A percentile compares a stretch with the other conserved stretches of the same genome.
Conservation (phyloP, 2,329 filamentous ascomycete species). For the Claviceps humidiphila region DNA sequence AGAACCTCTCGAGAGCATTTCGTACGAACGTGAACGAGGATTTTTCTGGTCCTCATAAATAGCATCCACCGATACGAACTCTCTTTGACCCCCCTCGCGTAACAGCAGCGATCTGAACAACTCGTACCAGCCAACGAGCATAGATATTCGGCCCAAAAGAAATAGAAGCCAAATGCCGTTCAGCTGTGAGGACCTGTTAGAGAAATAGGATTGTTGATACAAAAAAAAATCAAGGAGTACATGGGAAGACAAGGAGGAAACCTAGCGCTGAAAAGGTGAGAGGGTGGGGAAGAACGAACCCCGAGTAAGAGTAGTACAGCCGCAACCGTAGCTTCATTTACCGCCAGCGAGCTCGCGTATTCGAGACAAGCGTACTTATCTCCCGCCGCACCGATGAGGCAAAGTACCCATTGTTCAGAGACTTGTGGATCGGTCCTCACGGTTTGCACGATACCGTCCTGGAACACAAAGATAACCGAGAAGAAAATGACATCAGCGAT, state of each 20-base stretch:
- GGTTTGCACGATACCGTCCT: slow-evolving; percentile 59
- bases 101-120: slow-evolving; percentile 32
- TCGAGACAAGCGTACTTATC: slow-evolving; percentile 55
- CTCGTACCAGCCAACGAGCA: slow-evolving; percentile 73
- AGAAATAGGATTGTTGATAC: slow-evolving; percentile 7
- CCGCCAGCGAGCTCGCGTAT: slow-evolving; percentile 46
- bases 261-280: not conserved
- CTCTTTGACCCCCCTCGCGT: slow-evolving; percentile 45
- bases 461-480: slow-evolving; percentile 76
- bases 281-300: slow-evolving; percentile 25
- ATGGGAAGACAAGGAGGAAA: not conserved
- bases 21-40: slow-evolving; percentile 45
- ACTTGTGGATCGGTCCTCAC: slow-evolving; percentile 39
- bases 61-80: slow-evolving; percentile 85
- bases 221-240: not conserved
- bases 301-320: slow-evolving; percentile 74
- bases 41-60: slow-evolving; percentile 47
- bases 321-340: slow-evolving; percentile 63
- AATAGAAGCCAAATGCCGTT: slow-evolving; percentile 78
- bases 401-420: slow-evolving; percentile 55
- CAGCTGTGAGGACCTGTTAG: slow-evolving; percentile 33
- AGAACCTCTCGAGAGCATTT: slow-evolving; percentile 58
- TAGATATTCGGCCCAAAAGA: slow-evolving; percentile 70
- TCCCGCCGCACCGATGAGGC: slow-evolving; percentile 41
- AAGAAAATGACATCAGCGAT: slow-evolving; percentile 90